Base-by-base conservation (phyloP, 2,329 filamentous ascomycete genomes). In the Apiospora arundinis region DNA sequence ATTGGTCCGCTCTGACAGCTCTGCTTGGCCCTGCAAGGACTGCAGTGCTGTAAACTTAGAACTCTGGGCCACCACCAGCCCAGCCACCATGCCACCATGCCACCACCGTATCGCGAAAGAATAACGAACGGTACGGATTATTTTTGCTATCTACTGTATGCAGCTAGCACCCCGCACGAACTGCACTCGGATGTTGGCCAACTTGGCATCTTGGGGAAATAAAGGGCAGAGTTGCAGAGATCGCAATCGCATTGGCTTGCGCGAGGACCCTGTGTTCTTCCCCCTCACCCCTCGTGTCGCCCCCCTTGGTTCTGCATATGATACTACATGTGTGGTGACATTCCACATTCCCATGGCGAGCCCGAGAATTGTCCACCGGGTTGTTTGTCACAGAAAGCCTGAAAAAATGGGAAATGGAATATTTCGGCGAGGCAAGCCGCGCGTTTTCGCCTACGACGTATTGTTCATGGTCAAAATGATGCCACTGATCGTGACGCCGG, bases 111-210 rank as follows among this genome's bases (percentile, higher is more conserved):
- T 37, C 52, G 42, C 16, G 16, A 45, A 14, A 37, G 14, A 32
- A 14, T n/a, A n/a, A n/a, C n/a, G n/a, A 18, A 16, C 14, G 42
- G 42, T 45, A 45, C 42, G 42, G 42, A 18, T 45, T 45, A 45
- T 45, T 45, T 16, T 45, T 45, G 42, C 12, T 18, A 45, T 45
- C 42, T 45, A 45, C 42, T 45, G 42, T 45, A 63, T 63, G 56
- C 32, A 63, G 32, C 56, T 63, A 40, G n/a, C 37, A 63, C 56
- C 56, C 56, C 56, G 56, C 56, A 63, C 56, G 56, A 63, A 63
- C 56, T 63, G 56, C 56, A 63, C 56, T 63, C 56, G 56, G 56
- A 63, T 63, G 56, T 60, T 37, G 21, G 52, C 16, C 16, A 37
- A 37, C 52, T 60, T 60, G 52, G 52, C 52, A 60, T 60, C 52